These are phyloP conservation scores for Polytolypa hystricis DNA, from an alignment of 2,329 filamentous ascomycete species.

Conservation along the genomic window DNA sequence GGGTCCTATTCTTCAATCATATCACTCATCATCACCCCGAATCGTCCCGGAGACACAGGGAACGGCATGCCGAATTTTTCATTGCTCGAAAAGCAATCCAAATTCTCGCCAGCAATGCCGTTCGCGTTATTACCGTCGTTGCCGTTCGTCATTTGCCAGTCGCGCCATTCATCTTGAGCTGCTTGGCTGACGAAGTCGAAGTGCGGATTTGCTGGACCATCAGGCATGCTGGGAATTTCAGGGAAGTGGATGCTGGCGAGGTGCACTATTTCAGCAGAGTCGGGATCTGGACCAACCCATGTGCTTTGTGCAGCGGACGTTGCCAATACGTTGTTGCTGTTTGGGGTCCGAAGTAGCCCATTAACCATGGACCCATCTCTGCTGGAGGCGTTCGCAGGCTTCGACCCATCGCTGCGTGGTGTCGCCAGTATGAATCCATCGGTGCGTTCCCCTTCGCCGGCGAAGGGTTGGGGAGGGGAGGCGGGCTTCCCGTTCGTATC, in stretches of 20 bases:
- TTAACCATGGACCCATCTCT: background rate
- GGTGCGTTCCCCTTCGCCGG: background rate
- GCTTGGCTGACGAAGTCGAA: background rate
- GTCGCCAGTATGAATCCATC: background rate
- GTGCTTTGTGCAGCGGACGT: background rate
- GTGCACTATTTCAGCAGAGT: background rate
- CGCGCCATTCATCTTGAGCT: background rate
- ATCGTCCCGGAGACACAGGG: background rate
- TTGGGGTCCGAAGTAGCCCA: background rate
- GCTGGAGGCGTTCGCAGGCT: background rate
- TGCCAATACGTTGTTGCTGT: background rate
- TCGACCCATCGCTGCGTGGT: background rate
- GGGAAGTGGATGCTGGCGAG: background rate
- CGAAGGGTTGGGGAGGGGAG: background rate
- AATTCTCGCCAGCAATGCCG: background rate
- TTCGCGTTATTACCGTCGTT: no score
- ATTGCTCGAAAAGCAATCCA: background rate
- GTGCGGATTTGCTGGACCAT: background rate
- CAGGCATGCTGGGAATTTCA: background rate
- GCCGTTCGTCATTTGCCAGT: background rate
- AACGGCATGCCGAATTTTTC: background rate
- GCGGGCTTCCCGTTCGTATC: background rate
- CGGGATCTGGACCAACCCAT: background rate
- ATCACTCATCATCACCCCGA: background rate
- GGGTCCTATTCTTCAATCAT: background rate